Percentiles rank a stretch among this genome's conserved stretches.
phyloP scores from a whole-genome alignment of 306 rosid species.

The Cyclanthera cordifolia region DNA sequence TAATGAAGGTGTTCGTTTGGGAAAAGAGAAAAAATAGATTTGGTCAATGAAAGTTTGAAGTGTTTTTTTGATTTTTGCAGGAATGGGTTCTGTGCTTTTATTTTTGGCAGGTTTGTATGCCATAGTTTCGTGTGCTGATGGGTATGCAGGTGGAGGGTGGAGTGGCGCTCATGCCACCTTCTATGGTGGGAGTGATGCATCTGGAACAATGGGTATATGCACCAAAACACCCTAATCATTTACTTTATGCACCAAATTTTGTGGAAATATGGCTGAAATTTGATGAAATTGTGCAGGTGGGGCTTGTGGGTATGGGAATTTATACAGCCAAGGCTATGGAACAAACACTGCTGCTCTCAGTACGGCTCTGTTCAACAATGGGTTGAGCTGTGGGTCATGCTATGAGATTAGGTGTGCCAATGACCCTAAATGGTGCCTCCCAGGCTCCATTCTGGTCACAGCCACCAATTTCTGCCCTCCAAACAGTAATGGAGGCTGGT shows the following conservation, averaged over 20 bases:
- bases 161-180: constrained; percentile 79
- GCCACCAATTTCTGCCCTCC: constrained; percentile 99
- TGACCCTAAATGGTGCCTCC: constrained; percentile 69
- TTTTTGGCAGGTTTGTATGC: constrained; percentile 37
- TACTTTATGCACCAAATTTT: too few relatives aligned
- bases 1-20: neutral
- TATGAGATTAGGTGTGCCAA: constrained; percentile 60
- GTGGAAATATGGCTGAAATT: constrained; percentile 1
- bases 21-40: neutral
- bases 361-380: constrained; percentile 89
- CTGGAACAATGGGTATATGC: constrained; percentile 97
- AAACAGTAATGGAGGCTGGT: constrained; percentile 93
- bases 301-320: constrained; percentile 96
- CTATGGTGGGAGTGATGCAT: constrained; percentile 95
- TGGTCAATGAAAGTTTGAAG: constrained; percentile 18
- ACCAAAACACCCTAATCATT: neutral
- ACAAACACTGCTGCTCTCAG: constrained; percentile 96
- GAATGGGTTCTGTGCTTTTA: constrained; percentile 42
- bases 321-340: constrained; percentile 95
- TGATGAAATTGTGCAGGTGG: constrained; percentile 43
- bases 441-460: constrained; percentile 87
- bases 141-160: constrained; percentile 69
- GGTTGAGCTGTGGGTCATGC: constrained; percentile 88
- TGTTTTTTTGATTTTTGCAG: constrained; percentile 28
- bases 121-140: constrained; percentile 41